These are phyloP conservation scores for Vaccinium darrowii DNA, from an alignment of 148 eudicot genomes.

Conservation along the genomic window DNA sequence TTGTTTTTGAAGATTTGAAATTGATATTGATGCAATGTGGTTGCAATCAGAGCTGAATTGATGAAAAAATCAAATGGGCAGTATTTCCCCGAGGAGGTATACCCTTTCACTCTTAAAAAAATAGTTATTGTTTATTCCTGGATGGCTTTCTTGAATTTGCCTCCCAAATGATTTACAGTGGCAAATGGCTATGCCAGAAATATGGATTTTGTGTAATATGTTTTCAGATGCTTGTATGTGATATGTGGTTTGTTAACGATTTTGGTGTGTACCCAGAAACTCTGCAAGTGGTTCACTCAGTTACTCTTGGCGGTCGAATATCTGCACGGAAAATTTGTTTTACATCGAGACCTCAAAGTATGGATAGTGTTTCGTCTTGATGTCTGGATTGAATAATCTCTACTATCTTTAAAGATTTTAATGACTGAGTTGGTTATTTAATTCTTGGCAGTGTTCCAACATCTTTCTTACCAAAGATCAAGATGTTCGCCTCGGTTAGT, in stretches of 20 bases:
- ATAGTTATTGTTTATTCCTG: not conserved
- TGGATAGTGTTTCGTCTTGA: constrained; percentile 16
- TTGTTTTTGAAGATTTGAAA: not conserved
- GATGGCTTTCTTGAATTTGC: not conserved
- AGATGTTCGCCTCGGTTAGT: constrained; percentile 89
- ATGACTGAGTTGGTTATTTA: constrained; percentile 23
- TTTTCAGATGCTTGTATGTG: constrained; percentile 3
- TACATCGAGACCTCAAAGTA: constrained; percentile 96
- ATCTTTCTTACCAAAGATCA: constrained; percentile 96
- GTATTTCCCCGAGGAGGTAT: constrained; percentile 90
- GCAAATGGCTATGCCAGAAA: not conserved
- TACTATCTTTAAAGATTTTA: not conserved
- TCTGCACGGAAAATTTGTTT: constrained; percentile 87
- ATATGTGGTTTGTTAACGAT: not conserved
- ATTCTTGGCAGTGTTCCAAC: constrained; percentile 82
- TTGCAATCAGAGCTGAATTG: constrained; percentile 67
- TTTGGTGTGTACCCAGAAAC: constrained; percentile 45
- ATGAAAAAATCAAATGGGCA: constrained; percentile 88
- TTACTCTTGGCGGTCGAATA: constrained; percentile 91
- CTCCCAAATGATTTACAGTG: not conserved
- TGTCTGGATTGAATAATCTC: constrained; percentile 11
- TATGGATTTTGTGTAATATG: not conserved
- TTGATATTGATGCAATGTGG: constrained; percentile 7
- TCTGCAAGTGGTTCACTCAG: constrained; percentile 91
- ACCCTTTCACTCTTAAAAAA: not conserved